Percentiles rank a stretch among this genome's conserved stretches.
phyloP scores from a whole-genome alignment of 176 grass and related monocot species.

The Oryza longistaminata region DNA sequence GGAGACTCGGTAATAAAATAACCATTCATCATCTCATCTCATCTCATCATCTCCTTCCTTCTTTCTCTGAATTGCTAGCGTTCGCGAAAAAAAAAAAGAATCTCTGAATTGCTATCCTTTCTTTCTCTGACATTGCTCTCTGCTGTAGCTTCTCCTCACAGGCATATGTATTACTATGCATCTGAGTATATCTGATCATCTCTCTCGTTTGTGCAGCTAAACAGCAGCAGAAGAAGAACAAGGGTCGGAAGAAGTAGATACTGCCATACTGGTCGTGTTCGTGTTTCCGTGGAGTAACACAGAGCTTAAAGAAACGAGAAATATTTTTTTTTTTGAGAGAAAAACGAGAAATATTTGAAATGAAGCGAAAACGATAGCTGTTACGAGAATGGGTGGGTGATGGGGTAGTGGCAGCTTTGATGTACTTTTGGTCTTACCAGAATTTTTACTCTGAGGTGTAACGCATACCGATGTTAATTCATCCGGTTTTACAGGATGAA shows the following conservation, averaged over 20 bases:
- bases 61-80: not conserved
- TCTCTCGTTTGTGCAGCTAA: slow-evolving; percentile 16
- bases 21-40: not conserved
- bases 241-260: slow-evolving; percentile 20
- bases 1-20: slow-evolving; percentile 41
- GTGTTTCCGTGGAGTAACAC: not conserved
- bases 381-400: too few species aligned
- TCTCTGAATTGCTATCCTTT: too few species aligned
- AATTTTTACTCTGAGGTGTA: not conserved
- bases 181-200: too few species aligned
- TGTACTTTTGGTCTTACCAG: not conserved
- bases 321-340: too few species aligned
- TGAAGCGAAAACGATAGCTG: too few species aligned
- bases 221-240: slow-evolving; percentile 46
- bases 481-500: not conserved
- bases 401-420: not conserved
- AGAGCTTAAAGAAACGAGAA: not conserved
- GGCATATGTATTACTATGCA: too few species aligned
- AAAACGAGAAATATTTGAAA: too few species aligned
- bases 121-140: too few species aligned
- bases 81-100: too few species aligned
- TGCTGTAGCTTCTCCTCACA: too few species aligned
- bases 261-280: too few species aligned
- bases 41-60: not conserved
- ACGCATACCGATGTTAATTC: not conserved